Evolutionary conservation across 768 basidiomycete genomes (phyloP), one percentile per base, ranked within the genome.

Genomic region (Xerocomellus amylosporus): DNA sequence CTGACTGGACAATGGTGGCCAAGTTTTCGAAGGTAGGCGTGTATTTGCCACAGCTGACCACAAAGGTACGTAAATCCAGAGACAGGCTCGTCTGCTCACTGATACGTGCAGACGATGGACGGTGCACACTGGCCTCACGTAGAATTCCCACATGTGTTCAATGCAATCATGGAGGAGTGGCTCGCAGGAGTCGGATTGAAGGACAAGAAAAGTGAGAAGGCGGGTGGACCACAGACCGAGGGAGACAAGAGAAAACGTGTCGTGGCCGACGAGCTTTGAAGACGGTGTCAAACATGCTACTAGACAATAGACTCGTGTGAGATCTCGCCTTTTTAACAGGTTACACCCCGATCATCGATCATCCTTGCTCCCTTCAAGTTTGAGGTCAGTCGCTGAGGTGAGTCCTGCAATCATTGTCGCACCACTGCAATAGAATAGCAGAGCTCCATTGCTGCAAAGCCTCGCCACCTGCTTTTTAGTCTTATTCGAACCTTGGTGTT

Each of bases 51-150:
- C 64, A 69, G 26, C 45, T 75, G 38, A 70, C 70, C 8, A 67
- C 63, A 15, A 58, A 70, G 64, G 78, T 77, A 26, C 12, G 65
- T 56, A 8, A n/a, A 14, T 69, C 24, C 4, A 61, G 48, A 12
- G 14, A 24, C 7, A 13, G 24, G n/a, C 12, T 33, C 74, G 43
- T 26, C 15, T 19, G 74, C 76, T 57, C 75, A n/a, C 54, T 81
- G 77, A 56, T 47, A 63, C 54, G n/a, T 39, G 8, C 51, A 85
- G 83, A 70, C 74, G 3, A 70, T 87, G 51, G 64, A 70, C 8
- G 81, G 81, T 0, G 78, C 82, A 5, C 87, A 89, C 64, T 88
- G 87, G 86, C 73, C 79, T 8, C 87, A 88, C 36, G 70, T 88
- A 19, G 87, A 89, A 64, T 66, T 76, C 54, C 81, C 86, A 0